Conservation (phyloP, 768 basidiomycete species). For the Leccinum aurantiacum region DNA sequence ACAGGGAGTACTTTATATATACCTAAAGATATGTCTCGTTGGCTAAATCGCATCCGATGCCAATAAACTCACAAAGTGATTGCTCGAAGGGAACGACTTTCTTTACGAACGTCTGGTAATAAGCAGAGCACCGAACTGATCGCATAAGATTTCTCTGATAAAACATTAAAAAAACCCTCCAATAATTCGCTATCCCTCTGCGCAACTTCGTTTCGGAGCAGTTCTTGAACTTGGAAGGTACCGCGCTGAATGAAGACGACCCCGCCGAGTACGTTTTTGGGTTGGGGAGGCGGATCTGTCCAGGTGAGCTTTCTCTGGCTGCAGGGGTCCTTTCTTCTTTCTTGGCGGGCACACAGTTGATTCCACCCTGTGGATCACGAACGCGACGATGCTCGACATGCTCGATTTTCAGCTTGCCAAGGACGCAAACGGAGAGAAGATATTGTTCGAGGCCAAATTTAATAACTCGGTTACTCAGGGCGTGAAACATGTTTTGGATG, state of each 20-base stretch:
- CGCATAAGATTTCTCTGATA: background rate
- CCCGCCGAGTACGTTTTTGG: conserved; percentile 8
- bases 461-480: background rate
- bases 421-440: background rate
- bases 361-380: conserved; percentile 1
- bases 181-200: conserved; percentile 12
- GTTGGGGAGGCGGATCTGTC: background rate
- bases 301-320: background rate
- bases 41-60: no score
- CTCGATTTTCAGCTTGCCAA: conserved; percentile 4
- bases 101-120: conserved; percentile 11
- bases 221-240: conserved; percentile 12
- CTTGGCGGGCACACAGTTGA: background rate
- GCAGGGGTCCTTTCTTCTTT: background rate
- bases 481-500: background rate
- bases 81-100: background rate
- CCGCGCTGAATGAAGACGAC: conserved; percentile 1
- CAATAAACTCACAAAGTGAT: no score
- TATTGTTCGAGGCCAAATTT: conserved; percentile 1
- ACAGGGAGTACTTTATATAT: no score
- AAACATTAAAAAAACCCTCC: background rate
- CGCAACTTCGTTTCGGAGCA: conserved; percentile 14
- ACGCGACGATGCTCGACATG: conserved; percentile 5
- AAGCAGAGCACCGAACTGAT: background rate
- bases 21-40: no score